Evolutionary conservation across 2,329 filamentous ascomycete genomes (phyloP), one percentile per base, ranked within the genome.

Genomic region (Exophiala sp.): DNA sequence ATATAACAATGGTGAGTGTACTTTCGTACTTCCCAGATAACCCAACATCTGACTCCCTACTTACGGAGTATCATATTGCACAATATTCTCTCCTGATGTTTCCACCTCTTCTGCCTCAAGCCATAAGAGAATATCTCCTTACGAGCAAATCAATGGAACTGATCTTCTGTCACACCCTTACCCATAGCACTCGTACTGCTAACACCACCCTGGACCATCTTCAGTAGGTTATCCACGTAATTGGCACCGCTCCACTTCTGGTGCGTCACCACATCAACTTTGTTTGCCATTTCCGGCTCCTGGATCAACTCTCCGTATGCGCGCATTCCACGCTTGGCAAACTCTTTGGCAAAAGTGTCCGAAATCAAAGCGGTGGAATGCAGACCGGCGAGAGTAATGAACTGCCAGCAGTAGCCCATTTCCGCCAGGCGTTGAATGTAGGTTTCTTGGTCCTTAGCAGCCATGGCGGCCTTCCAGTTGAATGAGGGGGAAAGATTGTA

Each of bases 401-500:
- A 99, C 75, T 99, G 94, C 94, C 94, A 99, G 83, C 90, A 95
- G 83, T 99, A 99, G 60, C 94, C 94, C 45, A 99, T 83, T 59
- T 77, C 68, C 57, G 86, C 91, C 38, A 99, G 87, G 39, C 94
- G 89, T 60, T 85, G 79, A 77, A 99, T 99, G 78, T 97, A 99
- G 16, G 94, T 99, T 77, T 96, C 90, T 76, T 99, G 94, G 71
- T 97, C 92, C 49, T 82, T 80, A 62, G 88, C 84, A 41, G 89
- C 81, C 91, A 96, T 96, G 65, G 92, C 94, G 54, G 91, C 82
- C 80, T 97, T 97, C 94, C 94, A 99, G 84, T 99, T 99, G 87
- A 99, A 99, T 3, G 91, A 96, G 29, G 94, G 94, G 0, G 91
- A 96, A 61, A 99, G 86, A 80, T 99, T 99, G 80, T 99, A 99